Percentiles rank a stretch among this genome's conserved stretches.
Evolutionary conservation across 2,329 filamentous ascomycete genomes (phyloP).

Genomic region (Peltaster fructicola): DNA sequence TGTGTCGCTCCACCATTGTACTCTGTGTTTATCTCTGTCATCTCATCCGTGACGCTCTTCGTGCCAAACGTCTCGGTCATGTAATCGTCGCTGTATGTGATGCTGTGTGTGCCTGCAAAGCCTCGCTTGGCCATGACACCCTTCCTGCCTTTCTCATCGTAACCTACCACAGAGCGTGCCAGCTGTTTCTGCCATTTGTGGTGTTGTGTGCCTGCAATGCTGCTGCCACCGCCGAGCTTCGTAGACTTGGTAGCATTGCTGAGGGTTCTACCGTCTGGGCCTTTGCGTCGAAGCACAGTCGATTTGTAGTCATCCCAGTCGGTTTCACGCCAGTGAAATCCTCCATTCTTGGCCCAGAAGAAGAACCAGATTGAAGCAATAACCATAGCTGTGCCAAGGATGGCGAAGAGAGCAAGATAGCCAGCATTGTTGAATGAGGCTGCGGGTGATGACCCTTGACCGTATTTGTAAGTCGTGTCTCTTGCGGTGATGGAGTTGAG

Average conservation of each 20-base stretch:
- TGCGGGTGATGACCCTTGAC: conserved; percentile 20
- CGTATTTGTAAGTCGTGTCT: conserved; percentile 11
- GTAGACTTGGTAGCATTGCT: conserved; percentile 70
- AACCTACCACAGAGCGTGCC: conserved; percentile 24
- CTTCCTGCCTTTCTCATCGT: conserved; percentile 27
- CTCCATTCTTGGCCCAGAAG: conserved; percentile 93
- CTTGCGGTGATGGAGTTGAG: not conserved
- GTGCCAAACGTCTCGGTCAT: conserved; percentile 18
- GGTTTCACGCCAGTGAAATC: conserved; percentile 65
- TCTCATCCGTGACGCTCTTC: conserved; percentile 14
- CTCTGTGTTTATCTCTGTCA: conserved; percentile 15
- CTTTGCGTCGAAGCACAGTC: conserved; percentile 74
- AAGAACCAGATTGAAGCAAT: conserved; percentile 84
- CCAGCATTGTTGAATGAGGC: conserved; percentile 32
- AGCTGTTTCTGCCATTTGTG: conserved; percentile 22
- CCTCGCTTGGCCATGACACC: conserved; percentile 20
- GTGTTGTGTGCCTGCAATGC: conserved; percentile 49
- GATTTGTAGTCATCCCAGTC: conserved; percentile 99
- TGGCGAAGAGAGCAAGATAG: conserved; percentile 70
- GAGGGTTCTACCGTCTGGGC: conserved; percentile 73
- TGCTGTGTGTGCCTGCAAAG: conserved; percentile 25
- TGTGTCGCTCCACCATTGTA: conserved; percentile 13
- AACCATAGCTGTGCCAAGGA: conserved; percentile 65
- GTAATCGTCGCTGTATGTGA: conserved; percentile 26
- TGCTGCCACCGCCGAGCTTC: conserved; percentile 67